Conservation (phyloP, 140 eudicot genomes). For the Anethum foeniculum region DNA sequence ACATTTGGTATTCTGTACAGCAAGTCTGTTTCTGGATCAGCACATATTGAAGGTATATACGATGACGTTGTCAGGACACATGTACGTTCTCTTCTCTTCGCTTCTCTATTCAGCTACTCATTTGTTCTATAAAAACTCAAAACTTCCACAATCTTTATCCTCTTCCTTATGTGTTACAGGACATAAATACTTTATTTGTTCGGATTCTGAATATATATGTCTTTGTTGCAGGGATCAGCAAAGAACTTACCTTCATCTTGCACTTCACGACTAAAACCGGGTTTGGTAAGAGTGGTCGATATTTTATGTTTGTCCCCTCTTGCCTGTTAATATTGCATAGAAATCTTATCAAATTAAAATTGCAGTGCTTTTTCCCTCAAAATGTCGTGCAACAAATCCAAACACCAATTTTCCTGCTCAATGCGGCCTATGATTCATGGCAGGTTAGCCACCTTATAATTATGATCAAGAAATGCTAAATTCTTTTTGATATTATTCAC, state of each 20-base stretch:
- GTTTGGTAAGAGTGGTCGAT: conserved; percentile 43
- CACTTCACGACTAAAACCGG: conserved; percentile 50
- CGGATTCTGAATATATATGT: not conserved
- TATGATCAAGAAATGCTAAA: not conserved
- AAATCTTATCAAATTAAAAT: not conserved
- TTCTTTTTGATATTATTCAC: not conserved
- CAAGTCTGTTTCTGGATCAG: conserved; percentile 49
- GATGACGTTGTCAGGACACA: conserved; percentile 71
- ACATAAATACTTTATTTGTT: not conserved
- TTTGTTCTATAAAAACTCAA: not conserved
- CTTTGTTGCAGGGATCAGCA: conserved; percentile 60
- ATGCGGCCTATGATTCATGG: conserved; percentile 98
- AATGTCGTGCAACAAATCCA: conserved; percentile 42
- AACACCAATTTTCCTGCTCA: conserved; percentile 66
- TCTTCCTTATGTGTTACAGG: not conserved
- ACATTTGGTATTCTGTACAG: conserved; percentile 23
- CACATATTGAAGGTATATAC: conserved; percentile 53
- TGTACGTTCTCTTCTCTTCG: conserved; percentile 23
- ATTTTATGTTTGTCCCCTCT: not conserved
- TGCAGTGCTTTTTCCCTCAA: conserved; percentile 96
- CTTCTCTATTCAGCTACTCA: not conserved
- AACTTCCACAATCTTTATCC: not conserved
- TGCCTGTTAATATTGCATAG: not conserved
- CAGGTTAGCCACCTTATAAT: conserved; percentile 49
- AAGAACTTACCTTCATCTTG: conserved; percentile 61